Percentiles rank a stretch among this genome's conserved stretches.
Evolutionary conservation across 495 filamentous ascomycete species (phyloP).

Genomic region (Penicillium riverlandense): DNA sequence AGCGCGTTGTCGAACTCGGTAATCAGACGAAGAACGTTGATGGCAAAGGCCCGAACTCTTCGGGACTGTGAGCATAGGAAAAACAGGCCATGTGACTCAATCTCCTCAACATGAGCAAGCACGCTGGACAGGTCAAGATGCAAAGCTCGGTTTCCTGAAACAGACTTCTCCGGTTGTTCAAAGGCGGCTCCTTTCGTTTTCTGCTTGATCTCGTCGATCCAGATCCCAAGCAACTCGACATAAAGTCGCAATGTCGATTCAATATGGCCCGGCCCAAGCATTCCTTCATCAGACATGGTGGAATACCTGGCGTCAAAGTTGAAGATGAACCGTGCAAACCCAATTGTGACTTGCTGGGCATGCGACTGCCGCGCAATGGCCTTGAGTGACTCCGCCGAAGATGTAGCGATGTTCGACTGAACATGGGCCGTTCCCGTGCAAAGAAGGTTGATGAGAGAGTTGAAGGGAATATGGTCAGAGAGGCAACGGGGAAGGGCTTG

Average conservation of each 20-base stretch:
- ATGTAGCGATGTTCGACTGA: conserved; percentile 82
- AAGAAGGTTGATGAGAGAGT: conserved; percentile 87
- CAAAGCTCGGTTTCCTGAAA: conserved; percentile 50
- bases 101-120: conserved; percentile 88
- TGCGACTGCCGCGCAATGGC: conserved; percentile 90
- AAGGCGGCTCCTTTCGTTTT: conserved; percentile 69
- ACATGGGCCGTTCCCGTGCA: conserved; percentile 97
- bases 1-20: conserved; percentile 90
- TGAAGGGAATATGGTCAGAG: conserved; percentile 84
- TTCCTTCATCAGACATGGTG: conserved; percentile 95
- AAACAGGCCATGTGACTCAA: conserved; percentile 96
- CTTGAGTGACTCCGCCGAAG: conserved; percentile 87
- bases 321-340: conserved; percentile 95
- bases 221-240: conserved; percentile 88
- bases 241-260: conserved; percentile 90
- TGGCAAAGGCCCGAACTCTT: conserved; percentile 79
- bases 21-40: conserved; percentile 85
- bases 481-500: conserved; percentile 91
- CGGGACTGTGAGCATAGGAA: conserved; percentile 95
- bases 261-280: conserved; percentile 92
- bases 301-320: conserved; percentile 95
- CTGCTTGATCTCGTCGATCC: conserved; percentile 90
- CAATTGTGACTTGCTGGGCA: conserved; percentile 93
- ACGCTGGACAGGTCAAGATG: conserved; percentile 83
- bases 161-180: conserved; percentile 51